Percentiles rank a stretch among this genome's conserved stretches.
Evolutionary conservation across 1,284 basidiomycete species (phyloP).

Genomic region (Ganoderma multipileum): DNA sequence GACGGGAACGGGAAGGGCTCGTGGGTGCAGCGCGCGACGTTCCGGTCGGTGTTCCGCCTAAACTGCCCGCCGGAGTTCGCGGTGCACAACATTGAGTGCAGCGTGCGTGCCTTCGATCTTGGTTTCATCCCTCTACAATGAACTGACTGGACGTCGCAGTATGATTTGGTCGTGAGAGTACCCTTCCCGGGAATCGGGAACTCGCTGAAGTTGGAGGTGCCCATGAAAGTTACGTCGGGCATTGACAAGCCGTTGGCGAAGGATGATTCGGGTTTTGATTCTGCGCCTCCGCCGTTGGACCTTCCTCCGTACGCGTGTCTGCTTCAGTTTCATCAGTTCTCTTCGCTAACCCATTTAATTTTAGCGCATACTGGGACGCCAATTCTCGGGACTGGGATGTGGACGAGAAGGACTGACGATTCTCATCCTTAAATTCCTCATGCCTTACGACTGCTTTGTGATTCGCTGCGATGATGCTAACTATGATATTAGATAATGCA

Average conservation of each 20-base stretch:
- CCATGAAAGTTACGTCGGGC: constrained; percentile 22
- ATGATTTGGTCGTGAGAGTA: constrained; percentile 19
- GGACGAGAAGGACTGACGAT: constrained; percentile 12
- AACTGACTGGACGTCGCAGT: not conserved
- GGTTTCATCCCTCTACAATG: no score
- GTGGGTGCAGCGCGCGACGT: constrained; percentile 20
- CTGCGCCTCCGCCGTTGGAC: constrained; percentile 6
- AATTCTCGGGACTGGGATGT: constrained; percentile 8
- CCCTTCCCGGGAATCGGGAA: constrained; percentile 29
- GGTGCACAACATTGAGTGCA: constrained; percentile 12
- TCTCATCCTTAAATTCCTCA: no score
- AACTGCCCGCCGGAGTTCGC: constrained; percentile 22
- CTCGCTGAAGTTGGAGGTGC: constrained; percentile 15
- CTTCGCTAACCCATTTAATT: not conserved
- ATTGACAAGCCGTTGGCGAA: constrained; percentile 13
- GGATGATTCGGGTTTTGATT: not conserved
- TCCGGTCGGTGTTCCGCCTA: constrained; percentile 18
- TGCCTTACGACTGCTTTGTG: not conserved
- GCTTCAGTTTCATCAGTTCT: not conserved
- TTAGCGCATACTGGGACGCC: constrained; percentile 12
- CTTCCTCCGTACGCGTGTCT: constrained; percentile 10
- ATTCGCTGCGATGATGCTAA: not conserved
- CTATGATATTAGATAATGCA: not conserved
- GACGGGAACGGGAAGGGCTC: constrained; percentile 1
- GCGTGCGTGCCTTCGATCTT: constrained; percentile 1